Percentiles rank a stretch among this genome's conserved stretches.
Evolutionary conservation across 176 grass and related monocot species (phyloP).

Genomic region (Ampelocalamus luodianensis): DNA sequence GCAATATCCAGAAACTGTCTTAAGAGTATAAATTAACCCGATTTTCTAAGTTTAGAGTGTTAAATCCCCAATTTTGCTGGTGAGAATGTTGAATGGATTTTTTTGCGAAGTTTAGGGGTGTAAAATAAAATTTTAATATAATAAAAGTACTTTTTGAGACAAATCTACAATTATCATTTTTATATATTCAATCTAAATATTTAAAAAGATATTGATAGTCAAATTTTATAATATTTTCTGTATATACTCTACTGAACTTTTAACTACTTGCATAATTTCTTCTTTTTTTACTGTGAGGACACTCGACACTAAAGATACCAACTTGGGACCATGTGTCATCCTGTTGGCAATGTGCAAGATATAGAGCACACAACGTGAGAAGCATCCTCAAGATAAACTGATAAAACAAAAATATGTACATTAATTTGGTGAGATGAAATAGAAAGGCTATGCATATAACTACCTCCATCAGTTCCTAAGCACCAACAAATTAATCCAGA

Average conservation of each 20-base stretch:
- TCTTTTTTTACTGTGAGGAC: not conserved
- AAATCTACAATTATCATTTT: too few relatives aligned
- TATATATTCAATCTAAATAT: too few relatives aligned
- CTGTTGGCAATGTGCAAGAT: not conserved
- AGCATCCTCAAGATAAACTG: conserved; percentile 6
- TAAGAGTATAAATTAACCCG: too few relatives aligned
- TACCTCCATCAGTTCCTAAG: conserved; percentile 28
- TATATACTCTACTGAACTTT: not conserved
- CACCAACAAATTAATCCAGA: not conserved
- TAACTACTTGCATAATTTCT: not conserved
- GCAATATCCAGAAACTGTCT: too few relatives aligned
- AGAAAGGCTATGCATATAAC: conserved; percentile 45
- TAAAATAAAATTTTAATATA: too few relatives aligned
- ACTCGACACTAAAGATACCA: not conserved
- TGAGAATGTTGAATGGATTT: too few relatives aligned
- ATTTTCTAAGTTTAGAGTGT: too few relatives aligned
- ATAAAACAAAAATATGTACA: conserved; percentile 48
- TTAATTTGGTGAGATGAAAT: conserved; percentile 22
- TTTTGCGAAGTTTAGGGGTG: too few relatives aligned
- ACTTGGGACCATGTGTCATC: not conserved
- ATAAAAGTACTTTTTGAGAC: too few relatives aligned
- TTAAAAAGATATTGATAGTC: too few relatives aligned
- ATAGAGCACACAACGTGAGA: not conserved
- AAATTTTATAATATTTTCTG: not conserved
- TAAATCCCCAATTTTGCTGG: too few relatives aligned